Percentiles rank a stretch among this genome's conserved stretches.
Evolutionary conservation across 768 basidiomycete genomes (phyloP).

Genomic region (Fomitopsis serialis): DNA sequence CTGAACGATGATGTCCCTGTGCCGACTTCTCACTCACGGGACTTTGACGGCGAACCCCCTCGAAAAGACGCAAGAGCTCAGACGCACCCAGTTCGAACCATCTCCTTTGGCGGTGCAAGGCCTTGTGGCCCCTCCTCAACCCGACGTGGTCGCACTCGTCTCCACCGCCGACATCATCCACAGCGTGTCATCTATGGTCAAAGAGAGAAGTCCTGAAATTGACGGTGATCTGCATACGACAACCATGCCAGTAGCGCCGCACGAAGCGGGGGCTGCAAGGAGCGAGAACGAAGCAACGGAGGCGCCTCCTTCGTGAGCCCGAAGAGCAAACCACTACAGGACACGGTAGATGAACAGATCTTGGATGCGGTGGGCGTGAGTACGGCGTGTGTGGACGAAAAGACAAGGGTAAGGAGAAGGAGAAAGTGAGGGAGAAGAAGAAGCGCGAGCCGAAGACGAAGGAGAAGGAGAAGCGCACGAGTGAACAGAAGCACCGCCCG

Average conservation of each 20-base stretch:
- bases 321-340: neutral
- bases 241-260: neutral
- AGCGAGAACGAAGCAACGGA: neutral
- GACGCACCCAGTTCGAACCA: too few relatives aligned
- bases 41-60: constrained; percentile 13
- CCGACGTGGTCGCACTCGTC: too few relatives aligned
- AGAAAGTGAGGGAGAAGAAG: constrained; percentile 3
- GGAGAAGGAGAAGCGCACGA: neutral
- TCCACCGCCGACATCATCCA: too few relatives aligned
- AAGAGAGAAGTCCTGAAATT: neutral
- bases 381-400: too few relatives aligned
- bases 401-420: too few relatives aligned
- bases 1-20: neutral
- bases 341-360: neutral
- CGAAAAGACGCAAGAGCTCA: constrained; percentile 17
- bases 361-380: neutral
- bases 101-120: too few relatives aligned
- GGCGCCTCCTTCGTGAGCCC: neutral
- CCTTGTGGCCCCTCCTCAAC: too few relatives aligned
- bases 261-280: neutral
- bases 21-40: neutral
- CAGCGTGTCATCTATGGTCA: neutral
- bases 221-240: neutral
- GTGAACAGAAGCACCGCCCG: neutral
- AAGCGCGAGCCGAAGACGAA: constrained; percentile 1